Percentiles rank a stretch among this genome's conserved stretches.
Evolutionary conservation across 192 early-diverging fungal genomes (phyloP).

Genomic region (Powellomyces hirtus): DNA sequence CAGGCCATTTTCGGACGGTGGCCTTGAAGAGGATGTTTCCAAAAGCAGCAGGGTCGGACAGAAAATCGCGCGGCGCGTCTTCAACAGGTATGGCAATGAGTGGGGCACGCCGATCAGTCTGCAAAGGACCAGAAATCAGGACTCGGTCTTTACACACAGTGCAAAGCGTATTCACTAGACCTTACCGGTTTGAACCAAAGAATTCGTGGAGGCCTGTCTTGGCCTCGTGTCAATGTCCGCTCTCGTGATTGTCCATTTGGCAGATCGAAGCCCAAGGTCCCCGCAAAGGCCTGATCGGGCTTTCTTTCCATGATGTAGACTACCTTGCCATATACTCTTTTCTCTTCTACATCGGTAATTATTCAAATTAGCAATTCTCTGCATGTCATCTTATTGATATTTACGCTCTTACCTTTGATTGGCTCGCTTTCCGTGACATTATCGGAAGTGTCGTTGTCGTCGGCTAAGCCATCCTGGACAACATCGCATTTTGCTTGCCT

Average conservation of each 20-base stretch:
- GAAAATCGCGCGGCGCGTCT: constrained; percentile 67
- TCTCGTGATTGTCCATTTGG: constrained; percentile 17
- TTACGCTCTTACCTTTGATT: not conserved
- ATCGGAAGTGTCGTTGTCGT: constrained; percentile 11
- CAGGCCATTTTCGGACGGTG: constrained; percentile 70
- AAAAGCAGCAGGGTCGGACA: constrained; percentile 59
- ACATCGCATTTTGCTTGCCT: constrained; percentile 52
- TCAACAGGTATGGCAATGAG: constrained; percentile 74
- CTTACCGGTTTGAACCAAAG: constrained; percentile 79
- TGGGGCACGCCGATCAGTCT: constrained; percentile 76
- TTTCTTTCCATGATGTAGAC: constrained; percentile 41
- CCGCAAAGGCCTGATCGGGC: constrained; percentile 34
- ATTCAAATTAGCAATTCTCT: too few species aligned
- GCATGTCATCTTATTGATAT: too few species aligned
- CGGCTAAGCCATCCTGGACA: constrained; percentile 43
- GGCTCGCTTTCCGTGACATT: not conserved
- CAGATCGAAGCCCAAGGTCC: constrained; percentile 42
- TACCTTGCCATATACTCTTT: constrained; percentile 45
- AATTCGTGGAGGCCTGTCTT: constrained; percentile 29
- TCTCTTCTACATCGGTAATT: constrained; percentile 13
- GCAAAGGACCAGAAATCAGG: not conserved
- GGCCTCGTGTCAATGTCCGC: constrained; percentile 36
- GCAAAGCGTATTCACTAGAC: too few species aligned
- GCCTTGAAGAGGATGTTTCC: constrained; percentile 54
- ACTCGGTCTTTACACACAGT: too few species aligned